Evolutionary conservation across 2,329 filamentous ascomycete species (phyloP).

Genomic region (Metarhizium rileyi): DNA sequence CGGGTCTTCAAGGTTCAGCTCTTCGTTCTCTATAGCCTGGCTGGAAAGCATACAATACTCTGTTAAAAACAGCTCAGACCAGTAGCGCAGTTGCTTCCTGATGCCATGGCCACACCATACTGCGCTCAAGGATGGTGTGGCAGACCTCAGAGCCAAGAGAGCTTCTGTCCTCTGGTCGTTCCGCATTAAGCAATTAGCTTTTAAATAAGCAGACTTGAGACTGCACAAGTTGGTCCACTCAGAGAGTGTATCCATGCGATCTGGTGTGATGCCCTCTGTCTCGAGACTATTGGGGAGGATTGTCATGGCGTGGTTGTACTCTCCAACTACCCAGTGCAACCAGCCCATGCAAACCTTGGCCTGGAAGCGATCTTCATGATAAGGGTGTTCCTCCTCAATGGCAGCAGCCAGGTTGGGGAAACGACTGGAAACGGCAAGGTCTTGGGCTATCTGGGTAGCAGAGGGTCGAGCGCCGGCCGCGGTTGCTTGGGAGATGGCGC

Average conservation of each 20-base stretch:
- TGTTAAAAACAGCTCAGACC: slow-evolving; percentile 69
- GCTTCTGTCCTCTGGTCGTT: slow-evolving; percentile 46
- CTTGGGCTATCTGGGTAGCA: slow-evolving; percentile 29
- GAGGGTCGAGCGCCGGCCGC: slow-evolving; percentile 30
- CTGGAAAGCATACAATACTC: slow-evolving; percentile 64
- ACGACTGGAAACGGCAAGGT: slow-evolving; percentile 35
- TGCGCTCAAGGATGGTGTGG: slow-evolving; percentile 51
- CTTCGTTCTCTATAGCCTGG: slow-evolving; percentile 42
- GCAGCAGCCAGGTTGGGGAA: slow-evolving; percentile 43
- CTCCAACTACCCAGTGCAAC: slow-evolving; percentile 69
- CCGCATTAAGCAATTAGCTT: slow-evolving; percentile 52
- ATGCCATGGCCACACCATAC: slow-evolving; percentile 42
- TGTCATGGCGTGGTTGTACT: slow-evolving; percentile 52
- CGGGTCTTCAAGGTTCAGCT: slow-evolving; percentile 39
- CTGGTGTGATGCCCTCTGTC: slow-evolving; percentile 41
- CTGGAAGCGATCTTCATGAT: slow-evolving; percentile 58
- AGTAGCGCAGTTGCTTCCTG: slow-evolving; percentile 59
- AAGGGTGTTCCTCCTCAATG: slow-evolving; percentile 46
- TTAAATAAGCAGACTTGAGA: slow-evolving; percentile 69
- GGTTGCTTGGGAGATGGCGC: slow-evolving; percentile 48
- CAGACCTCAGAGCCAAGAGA: slow-evolving; percentile 54
- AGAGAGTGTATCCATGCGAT: slow-evolving; percentile 42
- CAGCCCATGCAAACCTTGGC: slow-evolving; percentile 76
- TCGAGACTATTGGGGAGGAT: slow-evolving; percentile 56
- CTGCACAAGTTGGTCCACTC: slow-evolving; percentile 79